Conservation (phyloP, 129 eudicot species). For the Flaveria brownii region DNA sequence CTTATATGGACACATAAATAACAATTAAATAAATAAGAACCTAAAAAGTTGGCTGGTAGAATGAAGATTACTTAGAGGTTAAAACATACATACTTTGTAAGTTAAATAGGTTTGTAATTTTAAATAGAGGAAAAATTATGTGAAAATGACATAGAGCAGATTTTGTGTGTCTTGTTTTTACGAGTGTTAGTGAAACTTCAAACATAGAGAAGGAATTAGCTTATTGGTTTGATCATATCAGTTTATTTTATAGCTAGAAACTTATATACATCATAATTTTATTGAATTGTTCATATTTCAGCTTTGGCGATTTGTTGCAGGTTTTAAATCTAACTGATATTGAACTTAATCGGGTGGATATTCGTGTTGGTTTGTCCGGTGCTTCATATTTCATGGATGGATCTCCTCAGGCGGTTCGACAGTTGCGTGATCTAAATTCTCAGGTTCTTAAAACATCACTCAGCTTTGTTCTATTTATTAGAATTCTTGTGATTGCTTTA, state of each 20-base stretch:
- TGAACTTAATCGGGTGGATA: slow-evolving; percentile 88
- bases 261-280: not conserved
- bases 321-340: slow-evolving; percentile 88
- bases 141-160: slow-evolving; percentile 1
- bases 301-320: slow-evolving; percentile 45
- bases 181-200: slow-evolving; percentile 4
- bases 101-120: slow-evolving; percentile 2
- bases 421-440: slow-evolving; percentile 78
- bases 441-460: slow-evolving; percentile 50
- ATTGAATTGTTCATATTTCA: slow-evolving; percentile 8
- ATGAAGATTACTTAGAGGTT: not conserved
- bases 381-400: slow-evolving; percentile 94
- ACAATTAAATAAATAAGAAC: not conserved
- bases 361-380: slow-evolving; percentile 88
- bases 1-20: not conserved
- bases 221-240: not conserved
- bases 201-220: not conserved
- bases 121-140: not conserved
- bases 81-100: not conserved
- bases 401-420: slow-evolving; percentile 97
- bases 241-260: not conserved
- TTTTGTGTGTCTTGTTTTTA: not conserved
- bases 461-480: slow-evolving; percentile 15
- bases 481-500: slow-evolving; percentile 7
- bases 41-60: slow-evolving; percentile 22